phyloP scores from a whole-genome alignment of 148 eudicot species.

The Drosera capensis region DNA sequence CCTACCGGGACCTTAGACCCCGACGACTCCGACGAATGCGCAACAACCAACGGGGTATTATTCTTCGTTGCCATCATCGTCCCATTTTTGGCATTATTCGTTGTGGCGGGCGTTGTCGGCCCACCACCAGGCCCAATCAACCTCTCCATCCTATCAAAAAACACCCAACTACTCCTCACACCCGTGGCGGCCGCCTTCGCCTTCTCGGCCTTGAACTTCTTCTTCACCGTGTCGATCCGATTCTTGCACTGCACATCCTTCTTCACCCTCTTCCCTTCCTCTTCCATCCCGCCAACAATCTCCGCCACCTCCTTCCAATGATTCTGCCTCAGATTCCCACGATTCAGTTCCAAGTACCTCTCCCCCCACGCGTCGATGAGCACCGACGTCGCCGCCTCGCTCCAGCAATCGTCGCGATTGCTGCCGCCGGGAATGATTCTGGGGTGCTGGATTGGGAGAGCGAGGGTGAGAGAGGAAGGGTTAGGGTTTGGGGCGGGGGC shows the following conservation, averaged over 20 bases:
- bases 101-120: not conserved
- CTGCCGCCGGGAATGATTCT: not conserved
- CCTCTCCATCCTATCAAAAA: constrained; percentile 34
- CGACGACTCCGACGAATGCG: not conserved
- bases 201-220: constrained; percentile 69
- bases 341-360: constrained; percentile 34
- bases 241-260: constrained; percentile 67
- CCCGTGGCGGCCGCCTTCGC: constrained; percentile 14
- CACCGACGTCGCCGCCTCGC: constrained; percentile 7
- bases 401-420: constrained; percentile 9
- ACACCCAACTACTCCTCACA: constrained; percentile 46
- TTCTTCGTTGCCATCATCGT: too few species aligned
- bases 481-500: too few species aligned
- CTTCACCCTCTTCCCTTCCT: constrained; percentile 16
- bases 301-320: constrained; percentile 63
- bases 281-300: constrained; percentile 40
- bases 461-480: not conserved
- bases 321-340: constrained; percentile 54
- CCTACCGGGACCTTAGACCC: not conserved
- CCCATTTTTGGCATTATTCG: too few species aligned
- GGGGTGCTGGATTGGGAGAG: not conserved
- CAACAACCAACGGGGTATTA: too few species aligned
- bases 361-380: constrained; percentile 65
- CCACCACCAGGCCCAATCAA: constrained; percentile 19
- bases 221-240: constrained; percentile 74